Evolutionary conservation across 495 filamentous ascomycete species (phyloP), one percentile per base, ranked within the genome.

Genomic region (Aspergillus ellipticus): DNA sequence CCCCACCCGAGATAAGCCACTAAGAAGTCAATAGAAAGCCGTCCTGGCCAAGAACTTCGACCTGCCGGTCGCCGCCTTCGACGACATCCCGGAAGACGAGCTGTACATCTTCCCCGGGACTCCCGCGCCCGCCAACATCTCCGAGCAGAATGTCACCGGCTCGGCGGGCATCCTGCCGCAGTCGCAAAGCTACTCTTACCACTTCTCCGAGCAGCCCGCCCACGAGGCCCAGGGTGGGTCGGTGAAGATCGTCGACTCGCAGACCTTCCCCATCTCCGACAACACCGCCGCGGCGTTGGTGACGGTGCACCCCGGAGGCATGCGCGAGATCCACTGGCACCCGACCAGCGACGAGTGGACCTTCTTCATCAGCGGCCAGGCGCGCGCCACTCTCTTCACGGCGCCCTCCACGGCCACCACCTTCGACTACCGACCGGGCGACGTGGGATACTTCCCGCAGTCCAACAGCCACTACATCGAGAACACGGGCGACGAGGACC

Each of bases 281-380:
- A 80, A 77, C 59, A 85, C 89, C 70, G 80, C 82, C 1, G 81
- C 82, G 0, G 86, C 85, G 0, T 62, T 87, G 0, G 84, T 89
- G 0, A 85, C 81, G 1, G 79, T 92, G 16, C 74, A 84, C 39
- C 87, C 88, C 0, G 87, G 87, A 39, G 86, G 83, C 0, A 81
- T 92, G 80, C 81, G 89, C 3, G 89, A 92, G 65, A 81, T 92
- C 41, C 88, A 92, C 69, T 92, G 89, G 88, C 88, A 90, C 58
- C 84, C 86, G 0, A 79, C 77, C 8, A 82, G 81, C 20, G 88
- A 90, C 66, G 88, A 91, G 61, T 92, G 86, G 87, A 81, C 79
- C 1, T 92, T 87, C 71, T 90, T 91, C 72, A 79, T 90, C 45
- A 66, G 79, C 24, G 88, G 89, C 0, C 75, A 77, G 0, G 89